phyloP scores from a whole-genome alignment of 2,329 filamentous ascomycete genomes.

The Penicillium sp. region DNA sequence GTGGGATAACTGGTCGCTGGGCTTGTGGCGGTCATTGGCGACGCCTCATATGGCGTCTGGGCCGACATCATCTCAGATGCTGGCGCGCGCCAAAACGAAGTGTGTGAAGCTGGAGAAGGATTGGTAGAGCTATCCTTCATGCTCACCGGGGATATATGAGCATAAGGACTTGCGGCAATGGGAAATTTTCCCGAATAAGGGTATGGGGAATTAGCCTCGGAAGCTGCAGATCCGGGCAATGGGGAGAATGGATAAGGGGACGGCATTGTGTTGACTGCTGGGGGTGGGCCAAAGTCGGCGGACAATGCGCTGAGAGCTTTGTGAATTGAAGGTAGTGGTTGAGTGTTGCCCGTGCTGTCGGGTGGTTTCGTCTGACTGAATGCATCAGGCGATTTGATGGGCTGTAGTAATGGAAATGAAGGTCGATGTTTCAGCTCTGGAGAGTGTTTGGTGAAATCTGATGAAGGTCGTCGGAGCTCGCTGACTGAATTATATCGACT shows the following conservation, averaged over 20 bases:
- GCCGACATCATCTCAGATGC: slow-evolving; percentile 27
- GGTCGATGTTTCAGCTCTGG: slow-evolving; percentile 31
- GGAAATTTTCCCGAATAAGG: slow-evolving; percentile 33
- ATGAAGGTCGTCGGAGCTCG: slow-evolving; percentile 9
- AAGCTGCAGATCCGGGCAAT: slow-evolving; percentile 28
- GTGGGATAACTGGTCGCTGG: slow-evolving; percentile 43
- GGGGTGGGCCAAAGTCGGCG: slow-evolving; percentile 27
- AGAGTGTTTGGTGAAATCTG: slow-evolving; percentile 27
- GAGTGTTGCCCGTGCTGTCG: slow-evolving; percentile 28
- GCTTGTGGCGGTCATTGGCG: slow-evolving; percentile 34
- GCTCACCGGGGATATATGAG: slow-evolving; percentile 42
- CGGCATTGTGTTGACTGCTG: slow-evolving; percentile 23
- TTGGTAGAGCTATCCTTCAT: slow-evolving; percentile 37
- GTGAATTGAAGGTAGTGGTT: slow-evolving; percentile 44
- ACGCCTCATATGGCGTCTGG: slow-evolving; percentile 31
- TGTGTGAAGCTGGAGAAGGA: slow-evolving; percentile 37
- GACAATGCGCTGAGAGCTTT: slow-evolving; percentile 38
- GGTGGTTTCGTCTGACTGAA: slow-evolving; percentile 36
- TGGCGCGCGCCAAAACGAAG: slow-evolving; percentile 29
- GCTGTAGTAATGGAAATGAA: slow-evolving; percentile 43
- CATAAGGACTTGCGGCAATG: slow-evolving; percentile 38
- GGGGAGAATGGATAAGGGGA: slow-evolving; percentile 26
- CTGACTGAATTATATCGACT: slow-evolving; percentile 8
- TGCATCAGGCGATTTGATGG: slow-evolving; percentile 40
- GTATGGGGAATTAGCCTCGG: slow-evolving; percentile 30